Base-by-base conservation (phyloP, 2,329 filamentous ascomycete genomes). In the Helotiales sp. region DNA sequence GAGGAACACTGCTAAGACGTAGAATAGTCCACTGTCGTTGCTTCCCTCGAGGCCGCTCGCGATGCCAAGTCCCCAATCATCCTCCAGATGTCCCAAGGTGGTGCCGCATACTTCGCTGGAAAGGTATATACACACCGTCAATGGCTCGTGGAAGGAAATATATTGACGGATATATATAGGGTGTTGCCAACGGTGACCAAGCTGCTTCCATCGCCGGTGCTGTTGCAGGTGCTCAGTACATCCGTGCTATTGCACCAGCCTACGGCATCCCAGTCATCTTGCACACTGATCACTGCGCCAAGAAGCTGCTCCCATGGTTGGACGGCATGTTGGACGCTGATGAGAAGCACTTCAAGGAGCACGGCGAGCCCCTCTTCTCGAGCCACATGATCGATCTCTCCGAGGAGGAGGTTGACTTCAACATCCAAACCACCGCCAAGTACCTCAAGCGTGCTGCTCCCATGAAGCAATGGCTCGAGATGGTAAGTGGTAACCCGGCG, bases 391-490 rank as follows among this genome's bases (percentile, higher is more conserved):
- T 98, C 73, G 95, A 99, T 78, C 80, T 97, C 70, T 95, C 90
- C 25, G 95, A 97, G 81, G 93, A 98, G 82, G 74, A 85, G 38
- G 89, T 96, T 66, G 85, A 95, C 61, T 91, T 84, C 79, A 98
- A 99, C 86, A 89, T 99, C 71, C 75, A 88, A 73, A 97, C 91
- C 73, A 98, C 93, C 61, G 90, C 90, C 74, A 85, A 88, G 76
- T 97, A 99, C 83, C 85, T 98, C 64, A 88, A 96, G 86, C 90
- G 93, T 69, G 91, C 89, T 73, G 91, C 92, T 50, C 92, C 93
- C 70, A 91, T 97, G 91, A 96, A 96, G 85, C 92, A 97, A 79
- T 98, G 91, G 91, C 86, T 99, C 68, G 95, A 99, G 86, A 99
- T 98, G 93, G 89, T 91, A 74, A 69, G 75, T 67, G 40, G n/a